Base-by-base conservation (phyloP, 2,329 filamentous ascomycete species). In the Furcasterigmium furcatum region DNA sequence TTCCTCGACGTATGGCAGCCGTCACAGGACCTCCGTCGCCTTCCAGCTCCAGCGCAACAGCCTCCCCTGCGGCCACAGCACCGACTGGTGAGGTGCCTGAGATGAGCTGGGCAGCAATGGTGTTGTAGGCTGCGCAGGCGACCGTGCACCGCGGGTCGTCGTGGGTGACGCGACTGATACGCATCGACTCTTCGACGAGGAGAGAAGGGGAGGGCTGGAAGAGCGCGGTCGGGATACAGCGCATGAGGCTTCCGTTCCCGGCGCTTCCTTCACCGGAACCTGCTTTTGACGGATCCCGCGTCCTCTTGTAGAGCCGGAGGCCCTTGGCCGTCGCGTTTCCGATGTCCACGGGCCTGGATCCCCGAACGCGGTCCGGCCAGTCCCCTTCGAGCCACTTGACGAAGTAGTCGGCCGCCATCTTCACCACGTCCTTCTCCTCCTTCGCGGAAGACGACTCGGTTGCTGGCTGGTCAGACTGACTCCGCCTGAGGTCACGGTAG, bases 161-260 rank as follows among this genome's bases (percentile, higher is more conserved):
- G 46, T 71, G 68, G 0, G 68, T 71, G 25, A 72, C 55, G 14
- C 57, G 60, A 40, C 66, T 70, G 45, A 73, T 65, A 5, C 58
- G 58, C 8, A 61, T 43, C 38, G 63, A 65, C 41, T 72, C 65
- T 1, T 38, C 35, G 4, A 66, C 40, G 5, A 65, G 18, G 21
- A 47, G 55, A 1, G 57, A 52, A 2, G 41, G 42, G 10, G 64
- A 58, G 0, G 13, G 18, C 24, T 61, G 59, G 42, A 75, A 73
- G 13, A 74, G 52, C 0, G 58, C 72, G 1, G 70, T 74, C 0
- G 72, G 65, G 2, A 75, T 58, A 48, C 72, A 75, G 4, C 72
- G 61, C 72, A 75, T 75, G 48, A 76, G 52, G 29, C 65, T 70
- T 5, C 72, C 71, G 44, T 76, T 74, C 13, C 72, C 72, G 1